Evolutionary conservation across 345 rosid genomes (phyloP).

Genomic region (Clausena lansium): DNA sequence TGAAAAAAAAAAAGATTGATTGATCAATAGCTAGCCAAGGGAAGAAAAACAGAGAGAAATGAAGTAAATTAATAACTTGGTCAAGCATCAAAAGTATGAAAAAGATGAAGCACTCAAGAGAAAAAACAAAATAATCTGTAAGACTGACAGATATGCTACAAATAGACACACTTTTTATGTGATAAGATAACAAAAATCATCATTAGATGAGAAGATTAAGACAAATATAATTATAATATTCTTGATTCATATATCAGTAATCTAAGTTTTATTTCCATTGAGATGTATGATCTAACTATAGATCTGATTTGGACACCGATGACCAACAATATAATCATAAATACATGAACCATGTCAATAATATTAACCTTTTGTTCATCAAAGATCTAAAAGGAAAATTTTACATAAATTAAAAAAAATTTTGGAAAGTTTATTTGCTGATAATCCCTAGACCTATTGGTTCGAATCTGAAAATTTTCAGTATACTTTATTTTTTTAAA

Average conservation of each 20-base stretch:
- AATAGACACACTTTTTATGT: too few relatives aligned
- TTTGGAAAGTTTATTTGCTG: too few relatives aligned
- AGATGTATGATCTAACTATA: neutral
- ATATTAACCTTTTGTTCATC: neutral
- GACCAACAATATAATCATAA: neutral
- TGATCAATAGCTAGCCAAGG: too few relatives aligned
- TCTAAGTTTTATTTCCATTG: neutral
- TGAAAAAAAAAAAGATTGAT: too few relatives aligned
- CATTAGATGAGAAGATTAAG: neutral
- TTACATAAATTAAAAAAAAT: too few relatives aligned
- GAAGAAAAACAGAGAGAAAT: neutral
- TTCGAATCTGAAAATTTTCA: too few relatives aligned
- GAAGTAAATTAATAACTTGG: neutral
- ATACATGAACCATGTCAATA: neutral
- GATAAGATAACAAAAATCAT: neutral
- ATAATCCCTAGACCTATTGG: too few relatives aligned
- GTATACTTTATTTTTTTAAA: too few relatives aligned
- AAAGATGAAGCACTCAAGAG: neutral
- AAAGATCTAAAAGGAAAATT: too few relatives aligned
- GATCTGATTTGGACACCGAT: neutral
- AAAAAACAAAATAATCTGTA: constrained; percentile 11
- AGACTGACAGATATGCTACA: too few relatives aligned
- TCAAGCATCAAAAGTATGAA: constrained; percentile 9
- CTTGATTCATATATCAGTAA: neutral
- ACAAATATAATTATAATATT: too few relatives aligned